phyloP scores from a whole-genome alignment of 805 yeast genomes.

The Yarrowia deformans region DNA sequence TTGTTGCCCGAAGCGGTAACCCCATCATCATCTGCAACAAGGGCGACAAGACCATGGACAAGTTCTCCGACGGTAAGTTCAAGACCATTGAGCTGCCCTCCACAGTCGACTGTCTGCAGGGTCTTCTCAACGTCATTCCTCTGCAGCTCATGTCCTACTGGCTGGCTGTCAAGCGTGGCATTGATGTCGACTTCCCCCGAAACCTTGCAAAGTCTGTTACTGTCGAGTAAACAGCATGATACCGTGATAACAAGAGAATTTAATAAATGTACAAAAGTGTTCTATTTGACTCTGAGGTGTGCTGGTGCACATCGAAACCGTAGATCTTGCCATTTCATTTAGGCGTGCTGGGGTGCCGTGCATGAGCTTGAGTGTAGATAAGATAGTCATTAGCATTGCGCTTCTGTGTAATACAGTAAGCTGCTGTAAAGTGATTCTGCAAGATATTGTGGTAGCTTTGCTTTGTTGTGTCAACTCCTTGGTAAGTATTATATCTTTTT shows the following conservation, averaged over 20 bases:
- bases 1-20: conserved; percentile 95
- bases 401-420: background rate
- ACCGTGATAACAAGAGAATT: conserved; percentile 39
- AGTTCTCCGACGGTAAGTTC: conserved; percentile 50
- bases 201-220: conserved; percentile 98
- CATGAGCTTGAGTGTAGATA: background rate
- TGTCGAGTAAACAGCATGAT: conserved; percentile 67
- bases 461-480: no score
- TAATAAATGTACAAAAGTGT: conserved; percentile 38
- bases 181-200: conserved; percentile 98
- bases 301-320: background rate
- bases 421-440: no score
- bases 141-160: conserved; percentile 95
- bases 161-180: conserved; percentile 93
- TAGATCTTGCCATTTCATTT: background rate
- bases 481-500: no score
- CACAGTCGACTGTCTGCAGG: conserved; percentile 97
- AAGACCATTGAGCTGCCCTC: conserved; percentile 84
- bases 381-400: no score
- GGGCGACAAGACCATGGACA: conserved; percentile 59
- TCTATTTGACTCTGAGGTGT: background rate
- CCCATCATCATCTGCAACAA: conserved; percentile 93
- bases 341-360: background rate
- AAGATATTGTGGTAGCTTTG: no score
- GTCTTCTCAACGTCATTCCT: conserved; percentile 91